Conservation (phyloP, 148 eudicot species). For the Limonium bicolor region DNA sequence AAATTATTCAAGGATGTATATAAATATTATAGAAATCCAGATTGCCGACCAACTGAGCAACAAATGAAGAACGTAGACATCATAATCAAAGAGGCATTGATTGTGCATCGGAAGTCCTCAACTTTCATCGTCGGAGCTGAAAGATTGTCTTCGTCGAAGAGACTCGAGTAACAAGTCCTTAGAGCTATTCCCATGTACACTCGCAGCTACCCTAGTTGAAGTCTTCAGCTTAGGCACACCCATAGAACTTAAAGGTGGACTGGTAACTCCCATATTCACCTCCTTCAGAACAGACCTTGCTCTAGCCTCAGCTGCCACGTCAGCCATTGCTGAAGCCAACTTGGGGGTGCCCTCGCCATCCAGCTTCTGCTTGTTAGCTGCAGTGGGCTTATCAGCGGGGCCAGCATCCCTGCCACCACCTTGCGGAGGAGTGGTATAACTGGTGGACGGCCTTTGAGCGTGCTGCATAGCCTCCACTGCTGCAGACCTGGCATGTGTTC, state of each 20-base stretch:
- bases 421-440: conserved; percentile 26
- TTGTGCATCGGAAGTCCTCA: conserved; percentile 14
- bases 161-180: conserved; percentile 49
- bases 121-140: conserved; percentile 76
- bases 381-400: conserved; percentile 4
- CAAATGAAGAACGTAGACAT: too few relatives aligned
- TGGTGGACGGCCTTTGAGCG: conserved; percentile 18
- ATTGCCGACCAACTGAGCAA: too few relatives aligned
- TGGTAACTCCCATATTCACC: conserved; percentile 32
- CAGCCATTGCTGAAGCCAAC: conserved; percentile 63
- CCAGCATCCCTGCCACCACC: conserved; percentile 3
- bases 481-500: conserved; percentile 33
- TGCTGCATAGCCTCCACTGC: conserved; percentile 45
- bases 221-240: conserved; percentile 56
- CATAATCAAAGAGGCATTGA: conserved; percentile 1
- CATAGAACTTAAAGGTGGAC: conserved; percentile 66
- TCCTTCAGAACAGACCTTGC: conserved; percentile 70
- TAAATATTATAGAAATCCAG: too few relatives aligned
- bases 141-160: conserved; percentile 55
- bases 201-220: conserved; percentile 10
- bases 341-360: conserved; percentile 26
- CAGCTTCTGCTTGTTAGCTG: conserved; percentile 18
- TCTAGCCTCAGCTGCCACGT: conserved; percentile 46
- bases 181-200: conserved; percentile 14
- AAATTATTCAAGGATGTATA: too few relatives aligned